Base-by-base conservation (phyloP, 306 rosid genomes). In the Acacia melanoxylon region DNA sequence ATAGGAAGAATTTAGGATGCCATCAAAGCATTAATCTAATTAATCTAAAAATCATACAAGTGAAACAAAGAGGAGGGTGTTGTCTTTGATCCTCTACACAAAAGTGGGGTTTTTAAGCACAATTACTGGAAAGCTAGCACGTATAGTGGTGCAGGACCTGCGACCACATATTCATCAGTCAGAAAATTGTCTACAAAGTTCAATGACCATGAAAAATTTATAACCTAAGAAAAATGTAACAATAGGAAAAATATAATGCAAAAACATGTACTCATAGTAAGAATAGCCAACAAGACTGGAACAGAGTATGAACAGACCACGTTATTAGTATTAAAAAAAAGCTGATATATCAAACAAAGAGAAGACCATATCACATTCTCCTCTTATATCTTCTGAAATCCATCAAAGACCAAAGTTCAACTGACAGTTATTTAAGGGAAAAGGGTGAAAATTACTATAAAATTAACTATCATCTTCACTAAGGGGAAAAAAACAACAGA, bases 131-230 rank as follows among this genome's bases (percentile, higher is more conserved):
- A 89, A 87, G 86, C 90, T 88, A 88, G 86, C 97, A 84, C 88
- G 86, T 86, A 90, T 80, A 77, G 95, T 89, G 92, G 99, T 84
- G 94, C 94, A 91, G 85, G 86, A 91, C 95, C 98, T 93, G 97
- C 93, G 89, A 89, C 98, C 97, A 91, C 94, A 91, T 85, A 85
- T 88, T 89, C 93, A 90, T 84, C 86, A 67, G 88, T 93, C 87
- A 91, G 92, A 85, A 90, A 84, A 80, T 79, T 79, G 88, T 86
- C 87, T 82, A 87, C 68, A 81, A 81, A 80, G 85, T 82, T 88
- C 81, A 85, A 89, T 84, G 63, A 37, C 83, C 85, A 83, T 56
- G 81, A 68, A 68, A 37, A 68, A 86, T 76, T 74, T 75, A 81
- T 79, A 76, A 48, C 24, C 72, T 85, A 62, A 78, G 58, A 63